phyloP scores from a whole-genome alignment of 2,329 filamentous ascomycete genomes.

The Colletotrichum orchidophilum region DNA sequence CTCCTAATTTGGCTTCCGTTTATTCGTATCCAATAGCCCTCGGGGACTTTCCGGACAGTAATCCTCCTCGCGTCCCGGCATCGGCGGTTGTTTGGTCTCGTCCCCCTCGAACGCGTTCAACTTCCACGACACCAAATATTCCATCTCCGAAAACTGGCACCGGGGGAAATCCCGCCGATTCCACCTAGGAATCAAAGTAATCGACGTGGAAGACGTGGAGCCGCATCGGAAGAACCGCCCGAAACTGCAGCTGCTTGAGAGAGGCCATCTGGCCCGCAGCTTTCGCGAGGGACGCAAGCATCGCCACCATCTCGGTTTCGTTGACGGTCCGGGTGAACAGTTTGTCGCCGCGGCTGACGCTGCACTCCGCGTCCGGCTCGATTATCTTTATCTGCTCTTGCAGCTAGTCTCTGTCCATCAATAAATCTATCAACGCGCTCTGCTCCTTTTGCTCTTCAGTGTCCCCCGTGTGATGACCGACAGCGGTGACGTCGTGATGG shows the following conservation, averaged over 20 bases:
- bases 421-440: no score
- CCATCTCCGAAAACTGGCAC: background rate
- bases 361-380: background rate
- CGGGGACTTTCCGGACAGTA: background rate
- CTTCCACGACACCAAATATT: no score
- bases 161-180: background rate
- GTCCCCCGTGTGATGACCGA: background rate
- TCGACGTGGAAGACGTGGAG: background rate
- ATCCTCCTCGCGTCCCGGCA: no score
- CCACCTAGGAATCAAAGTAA: background rate
- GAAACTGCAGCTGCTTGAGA: background rate
- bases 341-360: background rate
- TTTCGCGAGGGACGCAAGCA: background rate
- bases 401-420: no score
- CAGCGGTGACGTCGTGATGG: no score
- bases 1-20: background rate
- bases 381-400: background rate
- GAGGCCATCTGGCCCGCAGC: background rate
- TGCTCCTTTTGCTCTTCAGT: background rate
- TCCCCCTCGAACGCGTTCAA: no score
- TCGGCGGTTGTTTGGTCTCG: no score
- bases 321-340: background rate
- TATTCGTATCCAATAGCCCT: background rate
- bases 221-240: background rate
- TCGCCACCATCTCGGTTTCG: background rate